phyloP scores from a whole-genome alignment of 345 rosid genomes.

The Lepidium africanum region DNA sequence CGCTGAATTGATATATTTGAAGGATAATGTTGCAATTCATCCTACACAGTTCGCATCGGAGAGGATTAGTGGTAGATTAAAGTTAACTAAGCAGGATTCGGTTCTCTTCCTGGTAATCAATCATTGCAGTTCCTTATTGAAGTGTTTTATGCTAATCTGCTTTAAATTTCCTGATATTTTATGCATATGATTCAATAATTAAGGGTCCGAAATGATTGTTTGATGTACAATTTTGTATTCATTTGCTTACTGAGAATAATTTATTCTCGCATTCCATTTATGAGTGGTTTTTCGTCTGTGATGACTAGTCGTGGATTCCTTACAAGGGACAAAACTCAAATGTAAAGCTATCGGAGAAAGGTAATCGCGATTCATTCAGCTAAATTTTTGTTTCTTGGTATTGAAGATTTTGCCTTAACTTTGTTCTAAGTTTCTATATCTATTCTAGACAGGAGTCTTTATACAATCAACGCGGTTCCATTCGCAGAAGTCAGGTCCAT shows the following conservation, averaged over 20 bases:
- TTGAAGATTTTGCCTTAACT: not conserved
- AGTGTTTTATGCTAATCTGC: not conserved
- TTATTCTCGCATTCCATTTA: not conserved
- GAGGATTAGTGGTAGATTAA: conserved; percentile 88
- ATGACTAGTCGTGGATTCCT: conserved; percentile 79
- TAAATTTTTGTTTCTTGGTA: not conserved
- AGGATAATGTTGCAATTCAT: conserved; percentile 87
- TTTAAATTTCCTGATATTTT: not conserved
- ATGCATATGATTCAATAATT: not conserved
- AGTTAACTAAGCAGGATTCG: conserved; percentile 71
- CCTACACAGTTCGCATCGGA: conserved; percentile 85
- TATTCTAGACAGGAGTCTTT: conserved; percentile 72
- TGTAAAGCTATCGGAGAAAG: conserved; percentile 75
- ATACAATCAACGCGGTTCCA: conserved; percentile 76
- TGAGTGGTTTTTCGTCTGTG: not conserved
- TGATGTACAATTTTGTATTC: not conserved
- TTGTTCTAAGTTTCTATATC: not conserved
- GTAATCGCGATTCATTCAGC: conserved; percentile 25
- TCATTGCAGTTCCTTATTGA: not conserved
- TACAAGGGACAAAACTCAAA: conserved; percentile 68
- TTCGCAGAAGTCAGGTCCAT: conserved; percentile 79
- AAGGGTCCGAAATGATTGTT: not conserved
- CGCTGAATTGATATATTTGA: conserved; percentile 60
- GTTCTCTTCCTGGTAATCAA: conserved; percentile 64
- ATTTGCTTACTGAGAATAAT: not conserved